A percentile compares a stretch with the other conserved stretches of the same genome.
These are phyloP conservation scores for Colletotrichum spaethianum DNA, from an alignment of 2,329 filamentous ascomycete genomes.

Conservation along the genomic window DNA sequence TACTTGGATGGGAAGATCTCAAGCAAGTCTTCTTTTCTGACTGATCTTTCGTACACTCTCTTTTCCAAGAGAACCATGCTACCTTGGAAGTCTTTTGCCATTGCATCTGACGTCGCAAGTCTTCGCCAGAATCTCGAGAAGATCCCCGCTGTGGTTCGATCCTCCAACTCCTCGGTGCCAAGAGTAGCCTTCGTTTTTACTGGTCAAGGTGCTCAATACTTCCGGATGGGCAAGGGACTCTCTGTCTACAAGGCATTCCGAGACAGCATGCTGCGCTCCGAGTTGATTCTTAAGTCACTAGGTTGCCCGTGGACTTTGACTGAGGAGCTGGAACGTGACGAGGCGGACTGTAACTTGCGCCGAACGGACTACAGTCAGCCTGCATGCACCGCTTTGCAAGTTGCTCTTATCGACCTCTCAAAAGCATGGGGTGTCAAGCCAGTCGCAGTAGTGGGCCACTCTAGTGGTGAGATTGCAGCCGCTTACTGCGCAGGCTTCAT, in stretches of 20 bases:
- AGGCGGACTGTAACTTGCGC: conserved; percentile 44
- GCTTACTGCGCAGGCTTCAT: conserved; percentile 58
- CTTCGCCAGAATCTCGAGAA: conserved; percentile 40
- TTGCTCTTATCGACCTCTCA: conserved; percentile 56
- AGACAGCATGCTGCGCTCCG: conserved; percentile 45
- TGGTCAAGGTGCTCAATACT: conserved; percentile 60
- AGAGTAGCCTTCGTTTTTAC: conserved; percentile 59
- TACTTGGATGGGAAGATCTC: conserved; percentile 56
- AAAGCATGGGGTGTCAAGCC: conserved; percentile 49
- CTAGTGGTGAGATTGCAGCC: conserved; percentile 56
- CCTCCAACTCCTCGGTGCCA: conserved; percentile 47
- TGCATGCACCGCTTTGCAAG: conserved; percentile 58
- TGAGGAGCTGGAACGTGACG: conserved; percentile 43
- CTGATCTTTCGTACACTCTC: conserved; percentile 62
- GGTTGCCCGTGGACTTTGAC: conserved; percentile 45
- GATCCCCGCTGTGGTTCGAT: conserved; percentile 46
- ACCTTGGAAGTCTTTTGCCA: conserved; percentile 58
- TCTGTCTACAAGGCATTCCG: conserved; percentile 60
- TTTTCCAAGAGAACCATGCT: conserved; percentile 59
- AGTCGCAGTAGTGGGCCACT: conserved; percentile 52
- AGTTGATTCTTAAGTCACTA: conserved; percentile 42
- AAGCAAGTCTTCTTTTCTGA: conserved; percentile 52
- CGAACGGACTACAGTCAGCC: conserved; percentile 54
- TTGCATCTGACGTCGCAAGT: conserved; percentile 54
- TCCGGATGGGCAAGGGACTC: conserved; percentile 58